Base-by-base conservation (phyloP, 2,329 filamentous ascomycete genomes). In the Chaetomium strumarium region DNA sequence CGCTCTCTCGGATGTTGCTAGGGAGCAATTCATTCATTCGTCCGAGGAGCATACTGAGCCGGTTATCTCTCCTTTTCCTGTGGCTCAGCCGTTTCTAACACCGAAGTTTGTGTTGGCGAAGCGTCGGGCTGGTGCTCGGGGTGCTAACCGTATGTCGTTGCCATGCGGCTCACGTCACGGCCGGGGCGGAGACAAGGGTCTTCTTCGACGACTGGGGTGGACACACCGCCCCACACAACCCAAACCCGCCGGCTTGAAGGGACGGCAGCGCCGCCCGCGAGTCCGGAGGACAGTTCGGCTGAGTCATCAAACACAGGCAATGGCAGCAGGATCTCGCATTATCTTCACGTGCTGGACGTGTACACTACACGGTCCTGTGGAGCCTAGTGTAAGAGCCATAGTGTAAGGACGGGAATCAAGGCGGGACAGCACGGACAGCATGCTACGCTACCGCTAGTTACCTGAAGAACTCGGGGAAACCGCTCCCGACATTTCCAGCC, bases 401-500 rank as follows among this genome's bases (percentile, higher is more conserved):
- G n/a, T n/a, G 24, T 7, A 24, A 24, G 24, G 7, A 24, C 24
- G 4, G 24, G 24, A 24, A 24, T n/a, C n/a, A n/a, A n/a, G n/a
- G n/a, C n/a, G n/a, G n/a, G n/a, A n/a, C n/a, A n/a, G n/a, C n/a
- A n/a, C n/a, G n/a, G n/a, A n/a, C n/a, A n/a, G n/a, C n/a, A n/a
- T n/a, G n/a, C n/a, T n/a, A n/a, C n/a, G n/a, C n/a, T n/a, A n/a
- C n/a, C n/a, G n/a, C n/a, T n/a, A n/a, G n/a, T n/a, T n/a, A n/a
- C n/a, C n/a, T n/a, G n/a, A n/a, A n/a, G n/a, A n/a, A n/a, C n/a
- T n/a, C 24, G 7, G 7, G 24, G 4, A 24, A 24, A 24, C 24
- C 24, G 24, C 24, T 39, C 56, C 52, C 54, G 56, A 53, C 11
- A n/a, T 19, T 36, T 19, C 31, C 34, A 53, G 52, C 49, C 55